Base-by-base conservation (phyloP, 305 asterid species). In the Fraxinus floribunda region DNA sequence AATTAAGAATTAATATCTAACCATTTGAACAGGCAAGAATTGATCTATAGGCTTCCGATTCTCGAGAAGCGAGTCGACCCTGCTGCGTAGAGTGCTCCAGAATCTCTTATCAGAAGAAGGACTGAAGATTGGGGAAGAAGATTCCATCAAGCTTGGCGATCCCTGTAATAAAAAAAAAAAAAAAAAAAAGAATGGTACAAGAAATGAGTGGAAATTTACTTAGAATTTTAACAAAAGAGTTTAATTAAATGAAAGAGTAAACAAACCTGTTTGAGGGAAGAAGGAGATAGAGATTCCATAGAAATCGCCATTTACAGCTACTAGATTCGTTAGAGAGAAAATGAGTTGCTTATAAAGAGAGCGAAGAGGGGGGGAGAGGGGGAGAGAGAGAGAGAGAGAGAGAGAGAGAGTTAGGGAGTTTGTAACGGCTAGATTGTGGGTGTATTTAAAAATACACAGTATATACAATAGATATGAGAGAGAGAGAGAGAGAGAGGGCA, bases 21-120 rank as follows among this genome's bases (percentile, higher is more conserved):
- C 94, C 88, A 11, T 52, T 71, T 82, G 86, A 1, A 81, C 75
- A 4, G 85, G 77, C 76, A 36, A 11, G 35, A 89, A 75, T 20
- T 66, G 75, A 76, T 86, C 90, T 11, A 46, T 11, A 9, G 92
- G 90, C 52, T 84, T 88, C 26, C 86, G 90, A 83, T 89, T 90
- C 86, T 94, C 97, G 7, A 94, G 89, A 16, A 94, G 89, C 15
- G 89, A 82, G 66, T 96, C 98, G 55, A 91, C 85, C 9, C 97
- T 89, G 87, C 84, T 88, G n/a, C 89, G 90, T 7, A 94, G 95
- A 34, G 88, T 78, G 90, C 95, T 93, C 98, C 99, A 93, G 84
- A 88, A 91, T 41, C 91, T 93, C 89, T 90, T 89, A 78, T 96
- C 97, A 15, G 98, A 91, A 24, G 93, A 88, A 1, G 98, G 97